Evolutionary conservation across 2,329 filamentous ascomycete species (phyloP).

Genomic region (Ophiostoma novo-ulmi): DNA sequence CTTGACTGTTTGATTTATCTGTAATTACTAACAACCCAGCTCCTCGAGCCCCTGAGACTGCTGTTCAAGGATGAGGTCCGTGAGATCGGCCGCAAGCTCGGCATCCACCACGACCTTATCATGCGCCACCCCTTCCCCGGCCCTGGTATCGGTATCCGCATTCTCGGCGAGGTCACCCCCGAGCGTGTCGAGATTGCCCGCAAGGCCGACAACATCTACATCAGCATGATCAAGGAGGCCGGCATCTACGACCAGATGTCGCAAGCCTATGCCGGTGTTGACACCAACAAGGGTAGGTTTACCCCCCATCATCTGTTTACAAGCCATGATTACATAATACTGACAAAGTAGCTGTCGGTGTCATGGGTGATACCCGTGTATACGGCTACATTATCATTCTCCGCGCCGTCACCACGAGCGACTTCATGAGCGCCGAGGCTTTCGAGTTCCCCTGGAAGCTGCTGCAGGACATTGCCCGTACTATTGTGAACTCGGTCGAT

Average conservation of each 20-base stretch:
- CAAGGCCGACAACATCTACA: constrained; percentile 74
- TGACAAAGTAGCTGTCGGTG: constrained; percentile 34
- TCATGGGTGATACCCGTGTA: constrained; percentile 37
- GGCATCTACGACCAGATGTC: constrained; percentile 60
- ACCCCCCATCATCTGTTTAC: constrained; percentile 17
- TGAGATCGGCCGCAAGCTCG: constrained; percentile 61
- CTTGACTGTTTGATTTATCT: not conserved
- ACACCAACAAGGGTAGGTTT: constrained; percentile 36
- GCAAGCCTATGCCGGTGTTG: constrained; percentile 46
- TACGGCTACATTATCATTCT: constrained; percentile 34
- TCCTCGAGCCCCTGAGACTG: constrained; percentile 73
- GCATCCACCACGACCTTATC: constrained; percentile 68
- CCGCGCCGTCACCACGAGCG: constrained; percentile 45
- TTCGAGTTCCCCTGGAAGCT: constrained; percentile 62
- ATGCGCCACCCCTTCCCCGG: constrained; percentile 51
- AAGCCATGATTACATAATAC: not conserved
- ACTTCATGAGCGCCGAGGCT: constrained; percentile 72
- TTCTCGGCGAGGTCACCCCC: constrained; percentile 77
- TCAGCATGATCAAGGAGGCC: constrained; percentile 65
- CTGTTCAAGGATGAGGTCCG: constrained; percentile 75
- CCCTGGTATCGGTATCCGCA: constrained; percentile 64
- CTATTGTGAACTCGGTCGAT: constrained; percentile 71
- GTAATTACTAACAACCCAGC: constrained; percentile 35
- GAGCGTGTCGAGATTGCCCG: constrained; percentile 74
- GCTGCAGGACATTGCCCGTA: constrained; percentile 57